Evolutionary conservation across 2,329 filamentous ascomycete species (phyloP).

Genomic region (Metarhizium robertsii): DNA sequence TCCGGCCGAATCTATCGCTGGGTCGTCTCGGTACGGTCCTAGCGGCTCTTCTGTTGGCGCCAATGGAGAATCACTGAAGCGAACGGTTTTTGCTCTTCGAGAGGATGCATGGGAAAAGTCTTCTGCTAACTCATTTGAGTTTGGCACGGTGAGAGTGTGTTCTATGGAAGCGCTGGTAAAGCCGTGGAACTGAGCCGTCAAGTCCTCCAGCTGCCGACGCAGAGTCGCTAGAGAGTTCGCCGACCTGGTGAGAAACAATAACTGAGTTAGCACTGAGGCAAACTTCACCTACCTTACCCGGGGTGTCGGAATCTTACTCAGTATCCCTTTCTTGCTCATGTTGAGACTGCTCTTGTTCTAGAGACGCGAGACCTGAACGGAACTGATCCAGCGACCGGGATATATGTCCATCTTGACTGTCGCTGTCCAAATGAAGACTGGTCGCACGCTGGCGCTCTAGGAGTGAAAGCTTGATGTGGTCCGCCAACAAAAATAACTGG

Average conservation of each 20-base stretch:
- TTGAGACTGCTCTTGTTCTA: constrained; percentile 55
- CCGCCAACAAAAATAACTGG: constrained; percentile 85
- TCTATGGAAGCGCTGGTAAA: constrained; percentile 41
- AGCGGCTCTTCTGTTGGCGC: constrained; percentile 34
- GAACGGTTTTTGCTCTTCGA: constrained; percentile 60
- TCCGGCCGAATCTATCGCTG: constrained; percentile 38
- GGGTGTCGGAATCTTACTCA: constrained; percentile 30
- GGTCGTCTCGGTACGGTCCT: constrained; percentile 62
- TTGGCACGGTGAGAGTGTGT: constrained; percentile 48
- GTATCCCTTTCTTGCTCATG: constrained; percentile 57
- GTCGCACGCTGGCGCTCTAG: constrained; percentile 84
- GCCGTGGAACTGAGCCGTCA: constrained; percentile 73
- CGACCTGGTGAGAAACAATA: constrained; percentile 37
- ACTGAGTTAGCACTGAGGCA: constrained; percentile 1
- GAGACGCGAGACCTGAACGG: constrained; percentile 63
- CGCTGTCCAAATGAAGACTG: constrained; percentile 67
- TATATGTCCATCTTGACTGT: constrained; percentile 81
- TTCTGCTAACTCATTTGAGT: constrained; percentile 50
- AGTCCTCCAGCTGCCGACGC: constrained; percentile 64
- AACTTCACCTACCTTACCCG: not conserved
- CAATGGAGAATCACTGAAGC: constrained; percentile 63
- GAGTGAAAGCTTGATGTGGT: constrained; percentile 93
- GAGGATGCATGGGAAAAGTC: constrained; percentile 57
- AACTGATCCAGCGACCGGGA: constrained; percentile 82
- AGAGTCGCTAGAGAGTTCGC: constrained; percentile 59